Conservation (phyloP, 495 filamentous ascomycete genomes). For the Talaromyces nanjingensis region DNA sequence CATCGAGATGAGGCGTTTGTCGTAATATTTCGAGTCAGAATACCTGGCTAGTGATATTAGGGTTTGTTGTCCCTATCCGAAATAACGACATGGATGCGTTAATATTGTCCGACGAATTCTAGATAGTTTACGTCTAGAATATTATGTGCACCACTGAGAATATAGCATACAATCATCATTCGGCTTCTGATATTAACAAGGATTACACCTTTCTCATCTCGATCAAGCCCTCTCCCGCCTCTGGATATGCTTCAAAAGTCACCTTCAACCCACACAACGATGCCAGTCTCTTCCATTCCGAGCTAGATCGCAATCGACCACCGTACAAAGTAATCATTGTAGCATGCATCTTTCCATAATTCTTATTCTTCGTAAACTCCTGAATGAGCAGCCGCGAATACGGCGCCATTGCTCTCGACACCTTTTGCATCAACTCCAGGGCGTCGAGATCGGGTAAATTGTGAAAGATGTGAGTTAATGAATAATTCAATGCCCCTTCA, state of each 20-base stretch:
- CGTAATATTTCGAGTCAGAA: not conserved
- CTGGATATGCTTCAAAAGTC: constrained; percentile 29
- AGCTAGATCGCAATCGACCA: constrained; percentile 24
- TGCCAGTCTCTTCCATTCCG: constrained; percentile 29
- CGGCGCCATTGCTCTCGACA: constrained; percentile 35
- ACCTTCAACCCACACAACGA: constrained; percentile 23
- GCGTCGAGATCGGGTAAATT: constrained; percentile 35
- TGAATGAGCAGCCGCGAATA: constrained; percentile 41
- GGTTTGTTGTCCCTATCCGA: not conserved
- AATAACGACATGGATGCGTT: not conserved
- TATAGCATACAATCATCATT: not conserved
- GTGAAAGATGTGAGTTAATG: constrained; percentile 36
- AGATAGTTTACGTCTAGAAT: not conserved
- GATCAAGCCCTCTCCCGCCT: constrained; percentile 27
- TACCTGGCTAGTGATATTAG: not conserved
- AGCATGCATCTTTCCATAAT: constrained; percentile 25
- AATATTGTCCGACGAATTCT: not conserved
- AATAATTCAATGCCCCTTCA: constrained; percentile 34
- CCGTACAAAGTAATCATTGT: constrained; percentile 32
- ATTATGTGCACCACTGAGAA: not conserved
- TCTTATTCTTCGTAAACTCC: constrained; percentile 28
- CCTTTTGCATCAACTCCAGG: constrained; percentile 31
- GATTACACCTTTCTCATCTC: constrained; percentile 22
- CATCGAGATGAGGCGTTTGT: not conserved
- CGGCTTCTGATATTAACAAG: not conserved